A percentile compares a stretch with the other conserved stretches of the same genome.
Evolutionary conservation across 1,139 yeast genomes (phyloP).

Genomic region (Candida sp.): DNA sequence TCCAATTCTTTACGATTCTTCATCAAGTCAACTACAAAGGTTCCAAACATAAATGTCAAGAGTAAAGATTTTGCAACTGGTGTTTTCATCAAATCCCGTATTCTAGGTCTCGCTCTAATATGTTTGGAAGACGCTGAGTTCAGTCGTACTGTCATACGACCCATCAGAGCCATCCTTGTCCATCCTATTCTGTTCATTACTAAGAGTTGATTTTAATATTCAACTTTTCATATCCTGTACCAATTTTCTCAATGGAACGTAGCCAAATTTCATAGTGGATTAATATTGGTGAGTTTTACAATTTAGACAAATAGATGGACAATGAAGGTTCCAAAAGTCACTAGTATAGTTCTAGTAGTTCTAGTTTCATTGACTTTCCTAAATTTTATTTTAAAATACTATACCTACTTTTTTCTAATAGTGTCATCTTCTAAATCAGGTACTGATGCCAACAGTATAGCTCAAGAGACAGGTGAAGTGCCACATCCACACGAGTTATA

Average conservation of each 20-base stretch:
- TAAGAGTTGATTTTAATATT: background rate
- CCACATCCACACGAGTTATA: conserved; percentile 42
- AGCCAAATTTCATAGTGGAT: background rate
- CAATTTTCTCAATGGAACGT: background rate
- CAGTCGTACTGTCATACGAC: background rate
- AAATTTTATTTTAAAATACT: conserved; percentile 26
- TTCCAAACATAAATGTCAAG: conserved; percentile 36
- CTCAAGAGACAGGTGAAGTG: conserved; percentile 33
- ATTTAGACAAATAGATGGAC: background rate
- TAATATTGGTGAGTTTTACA: background rate
- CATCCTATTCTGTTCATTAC: background rate
- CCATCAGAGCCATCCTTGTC: background rate
- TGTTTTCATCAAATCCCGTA: conserved; percentile 19
- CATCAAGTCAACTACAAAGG: conserved; percentile 38
- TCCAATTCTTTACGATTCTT: conserved; percentile 33
- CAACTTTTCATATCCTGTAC: background rate
- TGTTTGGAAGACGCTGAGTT: conserved; percentile 4
- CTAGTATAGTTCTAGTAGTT: conserved; percentile 32
- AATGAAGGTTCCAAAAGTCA: conserved; percentile 36
- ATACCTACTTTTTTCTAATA: conserved; percentile 29
- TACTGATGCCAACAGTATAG: conserved; percentile 20
- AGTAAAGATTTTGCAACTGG: conserved; percentile 39
- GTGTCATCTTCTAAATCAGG: conserved; percentile 27
- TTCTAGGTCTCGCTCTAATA: conserved; percentile 14
- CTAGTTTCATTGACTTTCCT: conserved; percentile 25